Percentiles rank a stretch among this genome's conserved stretches.
phyloP scores from a whole-genome alignment of 2,329 filamentous ascomycete species.

The Byssoonygena ceratinophila region DNA sequence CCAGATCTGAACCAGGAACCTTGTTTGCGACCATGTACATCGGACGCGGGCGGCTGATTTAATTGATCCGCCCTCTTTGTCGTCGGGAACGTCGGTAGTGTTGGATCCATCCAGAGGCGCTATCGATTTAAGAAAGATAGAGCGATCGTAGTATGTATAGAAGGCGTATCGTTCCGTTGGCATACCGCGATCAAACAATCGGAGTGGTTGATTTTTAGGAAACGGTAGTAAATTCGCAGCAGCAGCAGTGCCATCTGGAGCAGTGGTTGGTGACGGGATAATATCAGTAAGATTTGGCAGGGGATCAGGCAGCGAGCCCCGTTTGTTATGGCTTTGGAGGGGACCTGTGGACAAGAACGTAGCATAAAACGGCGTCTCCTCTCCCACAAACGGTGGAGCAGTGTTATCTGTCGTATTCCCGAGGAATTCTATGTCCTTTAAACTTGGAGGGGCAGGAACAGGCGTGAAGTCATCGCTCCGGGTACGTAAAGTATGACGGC shows the following conservation, averaged over 20 bases:
- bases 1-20: conserved; percentile 54
- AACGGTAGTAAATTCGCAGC: conserved; percentile 62
- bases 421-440: conserved; percentile 66
- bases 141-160: conserved; percentile 82
- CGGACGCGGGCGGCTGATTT: conserved; percentile 38
- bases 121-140: conserved; percentile 64
- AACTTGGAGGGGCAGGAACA: conserved; percentile 39
- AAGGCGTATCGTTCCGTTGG: conserved; percentile 84
- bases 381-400: conserved; percentile 61
- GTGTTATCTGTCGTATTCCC: conserved; percentile 76
- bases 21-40: conserved; percentile 52
- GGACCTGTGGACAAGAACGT: conserved; percentile 47
- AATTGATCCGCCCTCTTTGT: conserved; percentile 42
- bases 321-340: conserved; percentile 20
- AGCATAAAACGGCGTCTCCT: conserved; percentile 81
- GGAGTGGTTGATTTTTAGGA: conserved; percentile 61
- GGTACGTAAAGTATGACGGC: not conserved
- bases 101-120: conserved; percentile 37
- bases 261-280: conserved; percentile 54
- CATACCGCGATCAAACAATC: conserved; percentile 72
- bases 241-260: conserved; percentile 60
- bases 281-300: conserved; percentile 41
- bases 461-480: conserved; percentile 33
- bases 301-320: conserved; percentile 12
- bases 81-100: conserved; percentile 34